Conservation (phyloP, 1,284 basidiomycete genomes). For the Termitomyces sp. region DNA sequence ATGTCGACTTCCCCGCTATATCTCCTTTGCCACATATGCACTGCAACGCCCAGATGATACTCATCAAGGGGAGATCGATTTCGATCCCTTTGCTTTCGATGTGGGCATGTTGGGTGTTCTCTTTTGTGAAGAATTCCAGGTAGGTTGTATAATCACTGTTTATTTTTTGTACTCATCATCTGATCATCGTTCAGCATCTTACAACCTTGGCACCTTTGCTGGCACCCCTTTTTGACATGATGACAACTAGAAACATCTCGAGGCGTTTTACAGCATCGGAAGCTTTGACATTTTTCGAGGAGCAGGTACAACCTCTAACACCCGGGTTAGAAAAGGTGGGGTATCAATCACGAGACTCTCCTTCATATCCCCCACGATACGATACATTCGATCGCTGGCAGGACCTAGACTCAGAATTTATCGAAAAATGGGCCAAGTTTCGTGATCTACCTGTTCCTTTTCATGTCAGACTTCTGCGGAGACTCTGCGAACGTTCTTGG, state of each 20-base stretch:
- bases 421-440: background rate
- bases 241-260: conserved; percentile 19
- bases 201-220: background rate
- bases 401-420: background rate
- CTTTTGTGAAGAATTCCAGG: conserved; percentile 15
- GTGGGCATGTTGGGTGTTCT: conserved; percentile 14
- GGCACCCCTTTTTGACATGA: conserved; percentile 22
- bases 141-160: background rate
- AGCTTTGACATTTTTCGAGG: background rate
- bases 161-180: background rate
- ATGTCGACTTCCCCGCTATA: conserved; percentile 6
- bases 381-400: conserved; percentile 4
- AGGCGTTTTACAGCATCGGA: conserved; percentile 17
- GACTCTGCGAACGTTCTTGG: background rate
- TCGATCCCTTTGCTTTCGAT: conserved; percentile 22
- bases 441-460: conserved; percentile 1
- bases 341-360: background rate
- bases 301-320: background rate
- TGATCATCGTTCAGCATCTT: conserved; percentile 12
- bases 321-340: background rate
- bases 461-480: background rate
- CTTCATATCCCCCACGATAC: background rate
- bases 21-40: conserved; percentile 7
- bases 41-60: conserved; percentile 13
- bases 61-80: conserved; percentile 23